Conservation (phyloP, 768 basidiomycete genomes). For the Chalciporus chontae region DNA sequence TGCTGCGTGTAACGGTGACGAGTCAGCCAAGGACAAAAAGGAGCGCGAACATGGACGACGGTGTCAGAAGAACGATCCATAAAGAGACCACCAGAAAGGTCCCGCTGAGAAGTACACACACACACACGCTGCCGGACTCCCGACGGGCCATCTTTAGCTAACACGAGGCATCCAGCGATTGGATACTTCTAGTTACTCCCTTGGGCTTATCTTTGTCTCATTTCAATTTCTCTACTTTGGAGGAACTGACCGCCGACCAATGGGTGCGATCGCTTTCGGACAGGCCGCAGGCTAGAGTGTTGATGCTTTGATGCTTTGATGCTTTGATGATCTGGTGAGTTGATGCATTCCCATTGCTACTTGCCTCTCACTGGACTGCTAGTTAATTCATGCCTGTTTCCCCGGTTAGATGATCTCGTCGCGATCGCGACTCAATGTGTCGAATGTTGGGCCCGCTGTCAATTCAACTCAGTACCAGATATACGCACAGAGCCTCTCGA, state of each 20-base stretch:
- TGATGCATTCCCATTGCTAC: neutral
- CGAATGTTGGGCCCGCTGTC: neutral
- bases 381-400: neutral
- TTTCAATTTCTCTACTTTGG: neutral
- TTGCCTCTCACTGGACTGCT: neutral
- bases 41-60: neutral
- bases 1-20: neutral
- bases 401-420: neutral
- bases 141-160: constrained; percentile 1
- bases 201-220: neutral
- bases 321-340: neutral
- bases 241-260: neutral
- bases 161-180: neutral
- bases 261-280: neutral
- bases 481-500: neutral
- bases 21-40: neutral
- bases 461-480: neutral
- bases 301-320: too few species aligned
- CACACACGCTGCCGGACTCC: neutral
- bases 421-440: neutral
- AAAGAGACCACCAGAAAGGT: neutral
- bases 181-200: neutral
- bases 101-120: neutral
- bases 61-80: neutral
- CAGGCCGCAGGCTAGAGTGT: neutral